Percentiles rank a stretch among this genome's conserved stretches.
Evolutionary conservation across 1,284 basidiomycete species (phyloP).

Genomic region (Tetrapyrgos nigripes): DNA sequence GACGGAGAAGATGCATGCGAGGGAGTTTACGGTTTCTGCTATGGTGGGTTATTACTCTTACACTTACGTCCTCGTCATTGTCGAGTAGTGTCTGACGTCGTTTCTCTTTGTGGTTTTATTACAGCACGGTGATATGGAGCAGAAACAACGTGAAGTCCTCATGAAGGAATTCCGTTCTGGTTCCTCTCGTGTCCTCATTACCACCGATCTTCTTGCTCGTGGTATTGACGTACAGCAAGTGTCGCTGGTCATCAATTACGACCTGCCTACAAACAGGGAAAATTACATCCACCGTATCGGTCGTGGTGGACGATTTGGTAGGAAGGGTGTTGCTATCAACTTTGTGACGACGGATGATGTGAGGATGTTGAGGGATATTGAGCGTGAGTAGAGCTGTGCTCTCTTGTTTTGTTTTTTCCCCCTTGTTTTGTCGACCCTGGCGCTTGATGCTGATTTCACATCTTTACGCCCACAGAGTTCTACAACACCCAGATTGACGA

Average conservation of each 20-base stretch:
- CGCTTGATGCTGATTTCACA: neutral
- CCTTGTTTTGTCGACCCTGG: neutral
- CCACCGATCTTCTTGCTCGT: conserved; percentile 92
- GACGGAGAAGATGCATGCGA: conserved; percentile 89
- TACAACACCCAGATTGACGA: conserved; percentile 97
- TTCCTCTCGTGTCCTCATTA: conserved; percentile 94
- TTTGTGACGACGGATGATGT: conserved; percentile 96
- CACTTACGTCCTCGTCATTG: conserved; percentile 24
- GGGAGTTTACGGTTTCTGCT: conserved; percentile 95
- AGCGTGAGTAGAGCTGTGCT: conserved; percentile 69
- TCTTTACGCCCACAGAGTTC: conserved; percentile 60
- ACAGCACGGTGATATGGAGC: conserved; percentile 95
- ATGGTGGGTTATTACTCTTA: conserved; percentile 65
- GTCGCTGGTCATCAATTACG: conserved; percentile 94
- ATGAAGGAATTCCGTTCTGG: conserved; percentile 99
- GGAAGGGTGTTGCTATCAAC: conserved; percentile 92
- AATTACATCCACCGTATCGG: conserved; percentile 98
- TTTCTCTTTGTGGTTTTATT: conserved; percentile 19
- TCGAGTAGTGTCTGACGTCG: conserved; percentile 5
- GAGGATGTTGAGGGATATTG: conserved; percentile 94
- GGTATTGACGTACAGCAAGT: conserved; percentile 97
- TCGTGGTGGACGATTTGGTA: conserved; percentile 94
- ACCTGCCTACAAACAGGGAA: conserved; percentile 87
- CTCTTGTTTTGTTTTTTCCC: neutral
- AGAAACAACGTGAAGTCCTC: conserved; percentile 91